Conservation (phyloP, 805 yeast species). For the Deakozyma indianensis region DNA sequence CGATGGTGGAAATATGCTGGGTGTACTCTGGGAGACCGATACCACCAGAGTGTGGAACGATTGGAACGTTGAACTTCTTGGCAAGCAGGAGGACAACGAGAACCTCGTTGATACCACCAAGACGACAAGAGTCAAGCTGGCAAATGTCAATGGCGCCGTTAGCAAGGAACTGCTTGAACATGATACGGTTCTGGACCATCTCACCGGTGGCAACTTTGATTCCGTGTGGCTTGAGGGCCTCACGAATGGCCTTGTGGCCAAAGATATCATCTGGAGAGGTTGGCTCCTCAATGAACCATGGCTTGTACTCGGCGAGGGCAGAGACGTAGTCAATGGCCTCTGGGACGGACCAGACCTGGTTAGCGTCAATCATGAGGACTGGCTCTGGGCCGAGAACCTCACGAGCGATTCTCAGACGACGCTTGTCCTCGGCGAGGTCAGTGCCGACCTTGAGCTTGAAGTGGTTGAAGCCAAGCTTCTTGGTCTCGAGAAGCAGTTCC, state of each 20-base stretch:
- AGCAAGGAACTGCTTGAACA: constrained; percentile 21
- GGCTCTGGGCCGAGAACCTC: constrained; percentile 28
- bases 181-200: constrained; percentile 22
- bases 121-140: constrained; percentile 23
- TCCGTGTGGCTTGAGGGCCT: constrained; percentile 20
- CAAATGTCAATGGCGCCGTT: constrained; percentile 19
- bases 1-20: constrained; percentile 22
- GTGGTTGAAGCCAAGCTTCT: constrained; percentile 25
- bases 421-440: constrained; percentile 23
- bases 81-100: constrained; percentile 22
- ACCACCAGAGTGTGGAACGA: constrained; percentile 25
- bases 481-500: constrained; percentile 19
- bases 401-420: constrained; percentile 24
- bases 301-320: constrained; percentile 18
- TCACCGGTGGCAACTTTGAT: constrained; percentile 24
- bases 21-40: constrained; percentile 25
- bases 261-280: constrained; percentile 23
- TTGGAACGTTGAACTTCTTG: constrained; percentile 20
- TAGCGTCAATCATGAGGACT: constrained; percentile 23
- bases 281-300: constrained; percentile 25
- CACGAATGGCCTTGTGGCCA: constrained; percentile 19
- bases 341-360: constrained; percentile 24
- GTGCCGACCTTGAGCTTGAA: constrained; percentile 31
- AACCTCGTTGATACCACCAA: constrained; percentile 24
- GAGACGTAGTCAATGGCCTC: constrained; percentile 22